Evolutionary conservation across 305 asterid genomes (phyloP).

Genomic region (Solanum hybrid): DNA sequence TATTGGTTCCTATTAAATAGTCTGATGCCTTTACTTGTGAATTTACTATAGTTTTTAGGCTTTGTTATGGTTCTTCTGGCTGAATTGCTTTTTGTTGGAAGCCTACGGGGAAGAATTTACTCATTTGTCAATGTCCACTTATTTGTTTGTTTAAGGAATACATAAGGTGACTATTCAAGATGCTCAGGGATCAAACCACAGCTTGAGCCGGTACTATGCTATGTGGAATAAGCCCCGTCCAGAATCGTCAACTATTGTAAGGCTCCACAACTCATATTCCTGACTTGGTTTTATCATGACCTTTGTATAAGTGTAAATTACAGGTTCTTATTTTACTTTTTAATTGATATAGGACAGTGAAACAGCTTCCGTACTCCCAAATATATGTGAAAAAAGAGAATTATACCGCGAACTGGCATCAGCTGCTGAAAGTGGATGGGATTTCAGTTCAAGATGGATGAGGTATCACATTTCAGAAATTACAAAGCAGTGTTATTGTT

Average conservation of each 20-base stretch:
- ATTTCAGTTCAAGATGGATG: conserved; percentile 94
- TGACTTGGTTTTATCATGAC: background rate
- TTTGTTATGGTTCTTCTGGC: background rate
- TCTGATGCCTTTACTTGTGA: background rate
- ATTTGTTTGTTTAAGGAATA: conserved; percentile 32
- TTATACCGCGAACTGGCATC: conserved; percentile 76
- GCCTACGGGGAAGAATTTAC: background rate
- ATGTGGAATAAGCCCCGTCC: conserved; percentile 89
- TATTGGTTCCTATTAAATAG: background rate
- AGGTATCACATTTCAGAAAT: conserved; percentile 28
- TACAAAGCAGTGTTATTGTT: background rate
- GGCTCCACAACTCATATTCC: conserved; percentile 9
- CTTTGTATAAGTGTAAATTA: background rate
- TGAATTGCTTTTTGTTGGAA: background rate
- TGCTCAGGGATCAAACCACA: conserved; percentile 44
- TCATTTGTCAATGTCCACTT: background rate
- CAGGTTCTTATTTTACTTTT: background rate
- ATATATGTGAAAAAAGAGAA: conserved; percentile 31
- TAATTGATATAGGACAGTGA: conserved; percentile 43
- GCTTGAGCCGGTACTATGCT: conserved; percentile 68
- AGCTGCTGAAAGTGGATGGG: conserved; percentile 96
- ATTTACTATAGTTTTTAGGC: background rate
- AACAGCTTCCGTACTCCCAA: conserved; percentile 60
- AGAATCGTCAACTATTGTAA: conserved; percentile 67
- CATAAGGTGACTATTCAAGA: conserved; percentile 71